Conservation (phyloP, 106 monocot genomes). For the Triglochin maritima region DNA sequence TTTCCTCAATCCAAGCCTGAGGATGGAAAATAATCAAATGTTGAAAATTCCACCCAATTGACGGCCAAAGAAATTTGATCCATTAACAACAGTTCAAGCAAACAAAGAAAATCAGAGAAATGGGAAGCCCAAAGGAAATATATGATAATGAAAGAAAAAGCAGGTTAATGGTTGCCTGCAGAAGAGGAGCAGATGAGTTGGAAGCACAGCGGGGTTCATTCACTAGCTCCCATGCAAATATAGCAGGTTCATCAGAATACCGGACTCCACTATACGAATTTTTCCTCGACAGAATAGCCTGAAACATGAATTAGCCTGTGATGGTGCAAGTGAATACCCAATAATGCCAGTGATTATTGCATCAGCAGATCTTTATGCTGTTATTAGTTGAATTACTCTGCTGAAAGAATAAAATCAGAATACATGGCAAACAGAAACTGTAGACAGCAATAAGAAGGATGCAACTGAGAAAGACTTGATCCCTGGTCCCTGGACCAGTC, state of each 20-base stretch:
- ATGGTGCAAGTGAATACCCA: background rate
- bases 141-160: background rate
- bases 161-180: slow-evolving; percentile 43
- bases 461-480: too few relatives aligned
- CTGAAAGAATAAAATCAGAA: too few relatives aligned
- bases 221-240: slow-evolving; percentile 97
- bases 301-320: slow-evolving; percentile 1
- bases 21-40: background rate
- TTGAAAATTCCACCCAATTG: background rate
- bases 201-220: slow-evolving; percentile 81
- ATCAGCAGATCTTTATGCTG: too few relatives aligned
- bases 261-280: slow-evolving; percentile 65
- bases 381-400: too few relatives aligned
- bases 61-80: background rate
- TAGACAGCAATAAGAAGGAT: too few relatives aligned
- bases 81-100: background rate
- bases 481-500: too few relatives aligned
- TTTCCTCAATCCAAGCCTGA: slow-evolving; percentile 89
- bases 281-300: slow-evolving; percentile 72
- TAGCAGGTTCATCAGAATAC: slow-evolving; percentile 84
- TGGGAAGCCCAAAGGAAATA: background rate
- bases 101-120: background rate
- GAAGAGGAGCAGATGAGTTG: slow-evolving; percentile 64
- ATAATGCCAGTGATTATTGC: background rate
- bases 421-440: too few relatives aligned